Base-by-base conservation (phyloP, 1,284 basidiomycete genomes). In the Termitomyces sp. region DNA sequence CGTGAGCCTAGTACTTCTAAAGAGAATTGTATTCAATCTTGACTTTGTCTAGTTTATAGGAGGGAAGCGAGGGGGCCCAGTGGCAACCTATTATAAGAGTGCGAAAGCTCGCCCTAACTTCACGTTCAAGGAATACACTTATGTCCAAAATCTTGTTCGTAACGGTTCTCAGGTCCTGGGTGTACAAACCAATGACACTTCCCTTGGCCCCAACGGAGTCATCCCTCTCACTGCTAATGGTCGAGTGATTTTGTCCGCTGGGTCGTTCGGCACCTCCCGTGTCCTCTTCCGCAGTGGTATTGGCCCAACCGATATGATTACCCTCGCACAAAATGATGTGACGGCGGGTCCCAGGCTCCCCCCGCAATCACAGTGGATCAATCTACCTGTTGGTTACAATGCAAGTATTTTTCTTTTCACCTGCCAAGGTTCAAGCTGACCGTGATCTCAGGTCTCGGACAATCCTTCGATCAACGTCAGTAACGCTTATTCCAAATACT, bases 281-380 rank as follows among this genome's bases (percentile, higher is more conserved):
- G 73, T 84, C 51, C 71, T 85, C n/a, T 83, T 81, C 75, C 73
- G 76, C 51, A 79, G 77, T 58, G 83, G 83, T 33, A 83, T 85
- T 53, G 82, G 82, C 9, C 82, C 83, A 0, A 66, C 70, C 0
- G 82, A 84, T 59, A 79, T 80, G 81, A 69, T 85, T 59, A 66
- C 69, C 44, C 52, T 80, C 18, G 81, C 81, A 10, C 66, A 77
- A 57, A 61, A 55, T 16, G 76, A 82, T 62, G 57, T 79, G 7
- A 64, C 64, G 1, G 76, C 76, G 2, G 75, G 73, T 2, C 68
- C 74, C 31, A 69, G 72, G 50, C 68, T 85, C 13, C 82, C 82
- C 9, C 71, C 79, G 7, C 56, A 70, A 56, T 61, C 65, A 13
- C 64, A 80, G 42, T 85, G 73, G 68, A 84, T 84, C 64, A 71